A percentile compares a stretch with the other conserved stretches of the same genome.
phyloP scores from a whole-genome alignment of 2,329 filamentous ascomycete genomes.

The Beauveria pseudobassiana region DNA sequence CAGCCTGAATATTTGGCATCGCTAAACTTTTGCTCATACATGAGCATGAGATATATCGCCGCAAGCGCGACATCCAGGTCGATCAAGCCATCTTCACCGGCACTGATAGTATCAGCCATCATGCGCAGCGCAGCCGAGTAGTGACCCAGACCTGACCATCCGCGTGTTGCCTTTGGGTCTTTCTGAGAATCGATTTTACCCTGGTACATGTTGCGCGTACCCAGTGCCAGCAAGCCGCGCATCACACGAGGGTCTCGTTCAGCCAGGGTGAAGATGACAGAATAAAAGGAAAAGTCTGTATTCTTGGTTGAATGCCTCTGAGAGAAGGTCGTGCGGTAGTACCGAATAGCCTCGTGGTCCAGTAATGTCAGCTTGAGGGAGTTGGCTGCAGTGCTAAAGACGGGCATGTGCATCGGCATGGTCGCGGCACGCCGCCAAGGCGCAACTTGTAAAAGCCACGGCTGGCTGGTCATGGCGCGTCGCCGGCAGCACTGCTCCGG shows the following conservation, averaged over 20 bases:
- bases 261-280: slow-evolving; percentile 28
- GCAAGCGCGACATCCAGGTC: slow-evolving; percentile 26
- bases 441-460: neutral
- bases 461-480: neutral
- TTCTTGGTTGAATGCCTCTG: slow-evolving; percentile 30
- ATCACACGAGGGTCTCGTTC: slow-evolving; percentile 27
- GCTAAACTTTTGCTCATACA: slow-evolving; percentile 32
- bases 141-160: slow-evolving; percentile 20
- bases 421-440: neutral
- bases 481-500: neutral
- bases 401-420: slow-evolving; percentile 10
- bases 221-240: slow-evolving; percentile 28
- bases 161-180: slow-evolving; percentile 1
- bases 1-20: slow-evolving; percentile 24
- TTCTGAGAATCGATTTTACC: slow-evolving; percentile 15
- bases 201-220: slow-evolving; percentile 25
- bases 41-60: slow-evolving; percentile 27
- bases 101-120: slow-evolving; percentile 24
- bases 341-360: slow-evolving; percentile 28
- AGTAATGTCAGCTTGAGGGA: slow-evolving; percentile 21
- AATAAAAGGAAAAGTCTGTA: slow-evolving; percentile 26
- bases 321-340: slow-evolving; percentile 28
- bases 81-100: slow-evolving; percentile 15
- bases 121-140: slow-evolving; percentile 25
- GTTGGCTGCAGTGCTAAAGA: slow-evolving; percentile 15